phyloP scores from a whole-genome alignment of 2,329 filamentous ascomycete species.

The Coniochaeta prunicola region DNA sequence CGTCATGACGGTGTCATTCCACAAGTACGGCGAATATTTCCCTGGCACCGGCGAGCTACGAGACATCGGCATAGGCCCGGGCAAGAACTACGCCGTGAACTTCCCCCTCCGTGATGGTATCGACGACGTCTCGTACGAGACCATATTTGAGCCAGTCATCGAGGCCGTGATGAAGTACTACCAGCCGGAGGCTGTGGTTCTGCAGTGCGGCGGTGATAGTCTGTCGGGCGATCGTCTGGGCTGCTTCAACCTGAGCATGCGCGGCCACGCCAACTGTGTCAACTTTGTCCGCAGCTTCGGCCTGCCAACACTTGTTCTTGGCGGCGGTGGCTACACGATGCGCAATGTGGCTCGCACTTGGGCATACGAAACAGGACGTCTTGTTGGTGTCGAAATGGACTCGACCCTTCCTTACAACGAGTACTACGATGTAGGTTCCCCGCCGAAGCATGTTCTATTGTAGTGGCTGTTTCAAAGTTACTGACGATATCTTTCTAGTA shows the following conservation, averaged over 20 bases:
- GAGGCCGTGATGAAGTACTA: slow-evolving; percentile 81
- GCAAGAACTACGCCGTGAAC: slow-evolving; percentile 86
- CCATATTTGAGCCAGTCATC: slow-evolving; percentile 87
- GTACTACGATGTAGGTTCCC: slow-evolving; percentile 67
- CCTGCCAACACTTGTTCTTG: slow-evolving; percentile 83
- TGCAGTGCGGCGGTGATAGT: slow-evolving; percentile 94
- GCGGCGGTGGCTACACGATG: slow-evolving; percentile 94
- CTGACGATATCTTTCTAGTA: slow-evolving; percentile 49
- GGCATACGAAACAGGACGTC: slow-evolving; percentile 90
- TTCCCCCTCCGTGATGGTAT: slow-evolving; percentile 90
- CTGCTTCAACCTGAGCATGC: slow-evolving; percentile 97
- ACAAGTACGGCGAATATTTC: slow-evolving; percentile 97
- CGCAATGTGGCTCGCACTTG: slow-evolving; percentile 94
- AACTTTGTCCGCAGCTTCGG: slow-evolving; percentile 82
- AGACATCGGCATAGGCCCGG: slow-evolving; percentile 79
- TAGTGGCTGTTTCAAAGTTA: background rate
- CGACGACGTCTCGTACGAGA: slow-evolving; percentile 81
- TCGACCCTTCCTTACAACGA: slow-evolving; percentile 90
- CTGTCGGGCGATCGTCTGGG: slow-evolving; percentile 90
- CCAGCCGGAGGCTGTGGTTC: slow-evolving; percentile 82
- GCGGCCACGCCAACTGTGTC: slow-evolving; percentile 90
- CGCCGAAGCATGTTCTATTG: too few relatives aligned
- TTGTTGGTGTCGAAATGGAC: slow-evolving; percentile 77
- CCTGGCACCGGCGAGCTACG: slow-evolving; percentile 83
- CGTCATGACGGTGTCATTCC: slow-evolving; percentile 86